phyloP scores from a whole-genome alignment of 225 moss, liverwort and hornwort genomes.

The Lunularia cruciata region DNA sequence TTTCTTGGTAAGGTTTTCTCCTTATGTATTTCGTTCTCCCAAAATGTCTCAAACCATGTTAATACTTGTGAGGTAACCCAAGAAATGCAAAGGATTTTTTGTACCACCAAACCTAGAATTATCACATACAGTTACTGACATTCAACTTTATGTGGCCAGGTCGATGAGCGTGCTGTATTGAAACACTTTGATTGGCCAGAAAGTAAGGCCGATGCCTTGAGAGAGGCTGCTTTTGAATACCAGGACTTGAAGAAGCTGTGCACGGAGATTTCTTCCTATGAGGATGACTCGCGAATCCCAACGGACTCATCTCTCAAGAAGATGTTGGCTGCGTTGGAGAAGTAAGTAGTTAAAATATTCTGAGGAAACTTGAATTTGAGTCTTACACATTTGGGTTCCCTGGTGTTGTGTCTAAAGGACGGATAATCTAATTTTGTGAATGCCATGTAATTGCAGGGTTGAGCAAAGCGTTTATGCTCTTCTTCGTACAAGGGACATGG shows the following conservation, averaged over 20 bases:
- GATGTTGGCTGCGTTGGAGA: conserved; percentile 66
- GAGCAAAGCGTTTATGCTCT: conserved; percentile 85
- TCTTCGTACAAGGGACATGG: conserved; percentile 84
- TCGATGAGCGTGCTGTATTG: conserved; percentile 81
- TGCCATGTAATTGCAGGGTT: conserved; percentile 43
- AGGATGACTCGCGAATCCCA: conserved; percentile 55
- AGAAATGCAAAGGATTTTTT: too few species aligned
- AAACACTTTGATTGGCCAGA: conserved; percentile 95
- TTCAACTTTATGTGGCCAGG: conserved; percentile 32
- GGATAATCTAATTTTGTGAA: background rate
- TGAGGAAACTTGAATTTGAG: background rate
- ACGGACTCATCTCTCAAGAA: conserved; percentile 65
- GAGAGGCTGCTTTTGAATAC: conserved; percentile 83
- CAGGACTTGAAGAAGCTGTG: conserved; percentile 67
- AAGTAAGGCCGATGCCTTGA: conserved; percentile 71
- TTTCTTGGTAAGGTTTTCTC: conserved; percentile 57
- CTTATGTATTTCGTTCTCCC: too few species aligned
- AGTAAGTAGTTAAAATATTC: conserved; percentile 37
- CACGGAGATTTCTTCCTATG: conserved; percentile 50
- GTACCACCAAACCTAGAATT: background rate
- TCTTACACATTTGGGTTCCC: too few species aligned
- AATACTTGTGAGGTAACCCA: too few species aligned
- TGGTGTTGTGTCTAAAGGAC: too few species aligned
- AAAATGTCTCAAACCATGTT: too few species aligned
- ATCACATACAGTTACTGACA: background rate